phyloP scores from a whole-genome alignment of 208 protist genomes.

The Trypanosoma boissoni region DNA sequence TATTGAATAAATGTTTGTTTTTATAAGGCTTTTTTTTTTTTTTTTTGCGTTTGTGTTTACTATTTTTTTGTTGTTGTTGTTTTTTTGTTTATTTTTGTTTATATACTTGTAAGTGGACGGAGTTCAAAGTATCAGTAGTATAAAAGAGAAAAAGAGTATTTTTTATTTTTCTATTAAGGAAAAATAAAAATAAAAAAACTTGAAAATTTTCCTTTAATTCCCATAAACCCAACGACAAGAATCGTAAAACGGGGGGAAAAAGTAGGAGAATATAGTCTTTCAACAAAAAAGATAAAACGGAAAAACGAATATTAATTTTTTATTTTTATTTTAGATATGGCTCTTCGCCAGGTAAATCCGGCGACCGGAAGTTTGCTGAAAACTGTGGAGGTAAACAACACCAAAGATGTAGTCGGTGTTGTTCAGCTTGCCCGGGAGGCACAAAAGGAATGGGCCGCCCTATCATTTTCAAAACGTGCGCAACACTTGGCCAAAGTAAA shows the following conservation, averaged over 20 bases:
- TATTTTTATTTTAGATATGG: slow-evolving; percentile 18
- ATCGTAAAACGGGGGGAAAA: no score
- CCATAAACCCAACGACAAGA: no score
- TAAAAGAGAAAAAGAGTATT: no score
- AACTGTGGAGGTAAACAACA: slow-evolving; percentile 26
- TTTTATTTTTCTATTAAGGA: no score
- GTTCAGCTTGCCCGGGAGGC: slow-evolving; percentile 44
- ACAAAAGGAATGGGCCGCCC: slow-evolving; percentile 51
- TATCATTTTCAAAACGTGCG: slow-evolving; percentile 53
- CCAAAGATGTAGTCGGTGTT: slow-evolving; percentile 27
- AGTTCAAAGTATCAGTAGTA: no score
- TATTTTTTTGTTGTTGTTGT: no score
- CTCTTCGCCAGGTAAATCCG: slow-evolving; percentile 52
- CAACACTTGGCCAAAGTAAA: slow-evolving; percentile 53
- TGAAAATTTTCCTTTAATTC: no score
- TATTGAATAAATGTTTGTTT: slow-evolving; percentile 6
- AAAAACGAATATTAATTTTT: slow-evolving; percentile 24
- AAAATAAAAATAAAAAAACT: no score
- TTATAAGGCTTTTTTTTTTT: neutral
- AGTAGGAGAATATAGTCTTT: no score
- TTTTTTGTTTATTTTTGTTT: no score
- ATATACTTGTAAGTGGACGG: no score
- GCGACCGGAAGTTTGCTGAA: slow-evolving; percentile 49
- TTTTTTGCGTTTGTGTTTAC: no score
- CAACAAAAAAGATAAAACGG: slow-evolving; percentile 21